Evolutionary conservation across 2,329 filamentous ascomycete species (phyloP).

Genomic region (Phaeophleospora eucalypticola): DNA sequence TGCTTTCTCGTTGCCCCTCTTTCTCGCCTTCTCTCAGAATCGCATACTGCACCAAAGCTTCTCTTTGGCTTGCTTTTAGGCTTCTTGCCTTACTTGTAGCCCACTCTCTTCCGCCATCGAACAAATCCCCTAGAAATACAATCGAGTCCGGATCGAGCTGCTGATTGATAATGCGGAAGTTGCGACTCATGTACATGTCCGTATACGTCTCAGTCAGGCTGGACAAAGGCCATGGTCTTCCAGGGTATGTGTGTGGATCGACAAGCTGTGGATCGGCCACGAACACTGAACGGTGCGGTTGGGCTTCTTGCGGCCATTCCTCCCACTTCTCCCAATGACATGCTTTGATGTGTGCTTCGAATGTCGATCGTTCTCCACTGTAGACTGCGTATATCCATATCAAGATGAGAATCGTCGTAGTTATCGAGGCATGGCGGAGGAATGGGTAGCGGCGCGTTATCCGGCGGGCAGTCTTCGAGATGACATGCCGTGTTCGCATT

Average conservation of each 20-base stretch:
- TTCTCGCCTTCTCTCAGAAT: constrained; percentile 16
- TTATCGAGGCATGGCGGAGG: constrained; percentile 22
- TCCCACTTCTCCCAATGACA: constrained; percentile 91
- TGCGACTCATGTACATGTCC: constrained; percentile 82
- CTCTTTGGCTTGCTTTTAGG: constrained; percentile 20
- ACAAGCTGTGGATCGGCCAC: constrained; percentile 89
- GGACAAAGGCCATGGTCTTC: constrained; percentile 69
- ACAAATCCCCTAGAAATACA: constrained; percentile 88
- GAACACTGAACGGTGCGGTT: constrained; percentile 78
- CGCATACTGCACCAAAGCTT: constrained; percentile 19
- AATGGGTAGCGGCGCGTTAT: constrained; percentile 23
- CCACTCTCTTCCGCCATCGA: constrained; percentile 96
- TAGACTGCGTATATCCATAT: constrained; percentile 75
- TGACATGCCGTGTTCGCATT: constrained; percentile 21
- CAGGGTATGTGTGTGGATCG: constrained; percentile 91
- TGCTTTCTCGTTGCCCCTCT: constrained; percentile 21
- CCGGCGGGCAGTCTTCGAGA: constrained; percentile 16
- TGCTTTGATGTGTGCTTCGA: constrained; percentile 62
- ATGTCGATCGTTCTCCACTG: constrained; percentile 80
- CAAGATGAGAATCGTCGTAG: constrained; percentile 19
- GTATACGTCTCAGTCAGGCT: constrained; percentile 67
- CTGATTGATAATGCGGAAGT: constrained; percentile 73
- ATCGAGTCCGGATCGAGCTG: constrained; percentile 78
- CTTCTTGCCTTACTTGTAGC: constrained; percentile 54
- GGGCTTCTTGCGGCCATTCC: constrained; percentile 74